These are phyloP conservation scores for Fusarium mundagurra DNA, from an alignment of 2,329 filamentous ascomycete genomes.

Conservation along the genomic window DNA sequence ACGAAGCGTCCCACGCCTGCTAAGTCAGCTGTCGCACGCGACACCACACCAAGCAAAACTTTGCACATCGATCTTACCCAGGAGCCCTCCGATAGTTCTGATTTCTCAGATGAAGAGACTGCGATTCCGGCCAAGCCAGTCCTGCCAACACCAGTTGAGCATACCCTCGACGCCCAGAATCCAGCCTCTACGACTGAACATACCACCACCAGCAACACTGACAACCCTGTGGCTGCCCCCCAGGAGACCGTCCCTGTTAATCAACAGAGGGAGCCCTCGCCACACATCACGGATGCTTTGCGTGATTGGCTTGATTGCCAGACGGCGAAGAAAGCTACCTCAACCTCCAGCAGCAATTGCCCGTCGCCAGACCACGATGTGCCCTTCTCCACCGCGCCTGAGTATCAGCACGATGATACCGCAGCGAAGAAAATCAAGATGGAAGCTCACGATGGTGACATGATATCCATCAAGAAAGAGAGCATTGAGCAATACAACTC, in stretches of 20 bases:
- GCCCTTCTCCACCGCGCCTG: slow-evolving; percentile 4
- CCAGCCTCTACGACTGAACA: not conserved
- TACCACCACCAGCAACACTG: not conserved
- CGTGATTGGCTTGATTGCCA: not conserved
- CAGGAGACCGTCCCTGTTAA: not conserved
- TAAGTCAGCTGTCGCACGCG: not conserved
- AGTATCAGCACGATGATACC: not conserved
- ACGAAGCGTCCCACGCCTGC: not conserved
- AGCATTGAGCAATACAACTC: not conserved
- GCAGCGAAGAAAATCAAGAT: not conserved
- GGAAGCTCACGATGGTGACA: not conserved
- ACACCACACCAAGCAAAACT: not conserved
- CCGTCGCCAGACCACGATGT: not conserved
- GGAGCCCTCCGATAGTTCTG: slow-evolving; percentile 17
- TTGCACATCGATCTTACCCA: slow-evolving; percentile 20
- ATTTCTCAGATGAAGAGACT: slow-evolving; percentile 14
- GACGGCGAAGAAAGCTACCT: not conserved
- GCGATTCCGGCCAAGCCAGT: not conserved
- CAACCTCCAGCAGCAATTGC: not conserved
- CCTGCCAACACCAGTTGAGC: not conserved
- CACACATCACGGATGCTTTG: not conserved
- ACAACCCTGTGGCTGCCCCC: not conserved
- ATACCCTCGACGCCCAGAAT: not conserved
- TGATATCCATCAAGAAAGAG: slow-evolving; percentile 4
- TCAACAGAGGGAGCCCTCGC: not conserved